These are phyloP conservation scores for Aureobasidium sp. DNA, from an alignment of 2,329 filamentous ascomycete genomes.

Conservation along the genomic window DNA sequence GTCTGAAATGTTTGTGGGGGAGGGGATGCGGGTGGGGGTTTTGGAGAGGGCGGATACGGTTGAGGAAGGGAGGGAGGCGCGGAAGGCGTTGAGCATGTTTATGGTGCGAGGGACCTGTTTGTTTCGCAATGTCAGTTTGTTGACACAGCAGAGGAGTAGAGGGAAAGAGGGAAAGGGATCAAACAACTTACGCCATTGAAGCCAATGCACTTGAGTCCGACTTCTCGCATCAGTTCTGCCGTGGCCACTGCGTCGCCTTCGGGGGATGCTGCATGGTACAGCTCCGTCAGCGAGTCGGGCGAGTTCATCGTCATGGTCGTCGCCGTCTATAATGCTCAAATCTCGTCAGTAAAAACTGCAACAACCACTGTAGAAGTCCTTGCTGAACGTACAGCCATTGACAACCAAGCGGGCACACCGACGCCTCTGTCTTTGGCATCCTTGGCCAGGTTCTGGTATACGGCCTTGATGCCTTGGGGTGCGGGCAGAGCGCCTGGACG, in stretches of 20 bases:
- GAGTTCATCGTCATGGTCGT: constrained; percentile 84
- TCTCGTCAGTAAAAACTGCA: not conserved
- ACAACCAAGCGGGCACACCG: constrained; percentile 58
- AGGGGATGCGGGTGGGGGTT: constrained; percentile 49
- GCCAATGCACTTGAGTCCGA: constrained; percentile 69
- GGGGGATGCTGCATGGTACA: constrained; percentile 44
- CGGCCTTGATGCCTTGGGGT: constrained; percentile 53
- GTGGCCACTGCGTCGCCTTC: constrained; percentile 38
- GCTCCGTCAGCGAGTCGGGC: constrained; percentile 61
- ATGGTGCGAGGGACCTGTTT: constrained; percentile 70
- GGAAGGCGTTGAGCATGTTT: constrained; percentile 71
- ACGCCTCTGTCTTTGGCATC: constrained; percentile 58
- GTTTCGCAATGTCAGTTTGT: not conserved
- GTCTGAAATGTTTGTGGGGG: constrained; percentile 38
- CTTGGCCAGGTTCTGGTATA: constrained; percentile 58
- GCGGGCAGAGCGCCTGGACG: constrained; percentile 59
- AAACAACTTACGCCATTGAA: constrained; percentile 57
- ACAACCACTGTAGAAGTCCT: not conserved
- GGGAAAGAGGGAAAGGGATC: not conserved
- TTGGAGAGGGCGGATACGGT: constrained; percentile 51
- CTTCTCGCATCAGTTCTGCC: constrained; percentile 67
- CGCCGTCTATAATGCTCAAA: constrained; percentile 51
- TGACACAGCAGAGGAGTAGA: not conserved
- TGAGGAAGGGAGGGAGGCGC: constrained; percentile 51
- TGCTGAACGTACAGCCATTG: constrained; percentile 49